Conservation (phyloP, 352 stramenopile genomes). For the Plasmopara halstedii region DNA sequence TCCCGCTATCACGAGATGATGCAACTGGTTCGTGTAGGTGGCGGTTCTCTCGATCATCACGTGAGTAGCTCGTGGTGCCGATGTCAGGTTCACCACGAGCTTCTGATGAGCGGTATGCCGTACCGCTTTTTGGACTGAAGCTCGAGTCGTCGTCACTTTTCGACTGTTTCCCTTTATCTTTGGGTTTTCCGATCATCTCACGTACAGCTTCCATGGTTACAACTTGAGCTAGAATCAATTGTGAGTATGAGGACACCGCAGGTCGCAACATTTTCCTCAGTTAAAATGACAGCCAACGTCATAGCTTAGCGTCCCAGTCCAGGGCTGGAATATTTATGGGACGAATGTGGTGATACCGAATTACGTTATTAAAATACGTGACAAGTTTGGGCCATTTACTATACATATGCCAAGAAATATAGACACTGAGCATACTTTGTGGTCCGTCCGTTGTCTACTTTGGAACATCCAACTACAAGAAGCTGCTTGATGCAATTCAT, state of each 20-base stretch:
- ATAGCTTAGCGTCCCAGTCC: background rate
- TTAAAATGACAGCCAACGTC: background rate
- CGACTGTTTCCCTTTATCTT: background rate
- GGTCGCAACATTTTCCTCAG: background rate
- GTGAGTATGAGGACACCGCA: too few relatives aligned
- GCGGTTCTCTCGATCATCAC: conserved; percentile 2
- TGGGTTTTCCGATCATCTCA: conserved; percentile 9
- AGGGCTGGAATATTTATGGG: background rate
- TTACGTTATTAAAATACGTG: too few relatives aligned
- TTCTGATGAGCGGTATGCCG: conserved; percentile 14
- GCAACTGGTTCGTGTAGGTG: conserved; percentile 2
- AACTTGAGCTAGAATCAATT: conserved; percentile 11
- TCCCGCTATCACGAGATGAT: conserved; percentile 10
- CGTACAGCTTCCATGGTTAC: conserved; percentile 13
- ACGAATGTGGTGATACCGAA: too few relatives aligned
- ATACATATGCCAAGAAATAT: too few relatives aligned
- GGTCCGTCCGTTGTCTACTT: too few relatives aligned
- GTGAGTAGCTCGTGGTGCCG: conserved; percentile 11
- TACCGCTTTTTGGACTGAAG: background rate
- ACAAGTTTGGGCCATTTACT: too few relatives aligned
- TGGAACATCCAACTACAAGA: too few relatives aligned
- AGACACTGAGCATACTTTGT: too few relatives aligned
- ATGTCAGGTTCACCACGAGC: conserved; percentile 8
- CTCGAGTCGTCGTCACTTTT: conserved; percentile 1
- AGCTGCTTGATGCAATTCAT: too few relatives aligned